Base-by-base conservation (phyloP, 345 rosid genomes). In the Hirschfeldia incana region DNA sequence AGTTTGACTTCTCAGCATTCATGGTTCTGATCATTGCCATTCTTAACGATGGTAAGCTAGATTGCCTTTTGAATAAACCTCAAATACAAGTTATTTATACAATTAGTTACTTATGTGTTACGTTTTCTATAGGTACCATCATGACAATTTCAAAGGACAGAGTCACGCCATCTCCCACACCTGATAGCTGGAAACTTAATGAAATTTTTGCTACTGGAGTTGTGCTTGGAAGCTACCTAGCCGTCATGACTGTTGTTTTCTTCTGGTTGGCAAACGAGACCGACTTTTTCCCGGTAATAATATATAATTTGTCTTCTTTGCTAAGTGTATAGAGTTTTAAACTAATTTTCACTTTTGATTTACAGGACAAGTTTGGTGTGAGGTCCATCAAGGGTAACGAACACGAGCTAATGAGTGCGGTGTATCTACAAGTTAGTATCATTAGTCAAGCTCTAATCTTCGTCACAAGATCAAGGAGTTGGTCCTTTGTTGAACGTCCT, bases 381-480 rank as follows among this genome's bases (percentile, higher is more conserved):
- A 88, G 84, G 77, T 17, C 84, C 7, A 61, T 94, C 1, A 83
- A 71, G 58, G 62, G 42, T 15, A 81, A n/a, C 0, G 81, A 69
- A 0, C 17, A 85, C 13, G 94, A 94, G 83, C 73, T 89, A 80
- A 94, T 88, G 88, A 89, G 88, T 58, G 98, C 98, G 39, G 70
- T 94, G 36, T 94, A 92, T 78, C 88, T 94, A 36, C 98, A 94
- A 94, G 98, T 94, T 60, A 94, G 98, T 83, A 94, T 94, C n/a
- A 91, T 94, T 76, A 94, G 98, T 81, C 98, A 92, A 83, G 94
- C 98, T 16, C 69, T 94, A 21, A 94, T 94, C 66, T 94, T 94
- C 59, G 98, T 94, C 39, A 94, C 98, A 3, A 81, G 98, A 73
- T 94, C 98, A 10, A 89, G 97, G 70, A 89, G 98, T 85, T 94